Base-by-base conservation (phyloP, 306 rosid genomes). In the Dicorynia guianensis region DNA sequence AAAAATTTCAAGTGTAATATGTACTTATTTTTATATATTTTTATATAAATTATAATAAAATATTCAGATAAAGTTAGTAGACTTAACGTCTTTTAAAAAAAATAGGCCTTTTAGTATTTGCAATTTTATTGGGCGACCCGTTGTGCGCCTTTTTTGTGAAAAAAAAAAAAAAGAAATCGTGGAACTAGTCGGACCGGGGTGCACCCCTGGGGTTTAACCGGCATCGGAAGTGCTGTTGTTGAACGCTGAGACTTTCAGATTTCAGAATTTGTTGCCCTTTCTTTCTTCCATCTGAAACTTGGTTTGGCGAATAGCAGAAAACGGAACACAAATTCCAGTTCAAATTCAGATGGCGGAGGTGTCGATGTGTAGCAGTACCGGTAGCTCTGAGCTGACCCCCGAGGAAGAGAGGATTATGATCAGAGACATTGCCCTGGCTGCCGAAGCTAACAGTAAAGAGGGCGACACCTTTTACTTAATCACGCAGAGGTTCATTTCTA, bases 321-420 rank as follows among this genome's bases (percentile, higher is more conserved):
- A 38, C 20, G n/a, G 17, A 71, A 50, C 14, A 2, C 25, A 63
- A 64, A 60, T 47, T 61, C 18, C 19, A n/a, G 56, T 38, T 9
- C 78, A 39, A 63, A 33, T 60, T 70, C 36, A 65, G 74, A 91
- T 91, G 97, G 70, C 89, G 63, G 94, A 92, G 73, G 84, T 85
- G 65, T 79, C 88, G 72, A 79, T 94, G 88, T 80, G 94, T 83
- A 82, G 77, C 63, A 85, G 83, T 36, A 58, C 79, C 65, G 82
- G 82, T 66, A 83, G 75, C 38, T 52, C 77, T 56, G 96, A 90
- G 84, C 85, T 90, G 58, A 83, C 83, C 25, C 92, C 97, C 0
- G 98, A 95, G 59, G 96, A 92, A 77, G 98, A 95, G 86, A 89
- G 98, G 83, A 85, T 92, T 65, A 81, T 83, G 91, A 95, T 95